phyloP scores from a whole-genome alignment of 2,329 filamentous ascomycete genomes.

The Penicillium sp. region DNA sequence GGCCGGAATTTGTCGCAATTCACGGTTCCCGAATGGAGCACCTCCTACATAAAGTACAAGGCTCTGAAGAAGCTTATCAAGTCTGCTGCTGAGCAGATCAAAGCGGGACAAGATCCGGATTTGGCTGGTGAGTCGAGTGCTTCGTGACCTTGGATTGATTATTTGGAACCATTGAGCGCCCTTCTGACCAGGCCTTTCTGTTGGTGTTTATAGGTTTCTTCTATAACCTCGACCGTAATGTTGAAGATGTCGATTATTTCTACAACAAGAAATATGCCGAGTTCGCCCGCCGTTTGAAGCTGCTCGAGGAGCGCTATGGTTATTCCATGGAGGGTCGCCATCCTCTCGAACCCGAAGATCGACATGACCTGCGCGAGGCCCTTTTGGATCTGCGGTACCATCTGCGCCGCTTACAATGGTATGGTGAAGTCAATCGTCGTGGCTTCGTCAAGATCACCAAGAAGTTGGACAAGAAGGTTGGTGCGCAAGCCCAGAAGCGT shows the following conservation, averaged over 20 bases:
- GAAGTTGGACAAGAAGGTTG: slow-evolving; percentile 94
- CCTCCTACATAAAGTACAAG: slow-evolving; percentile 53
- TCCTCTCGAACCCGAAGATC: slow-evolving; percentile 79
- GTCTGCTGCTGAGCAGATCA: slow-evolving; percentile 63
- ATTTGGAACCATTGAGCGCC: slow-evolving; percentile 10
- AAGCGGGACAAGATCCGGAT: slow-evolving; percentile 73
- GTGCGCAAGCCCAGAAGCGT: slow-evolving; percentile 71
- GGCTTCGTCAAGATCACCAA: slow-evolving; percentile 99
- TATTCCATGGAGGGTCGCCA: slow-evolving; percentile 66
- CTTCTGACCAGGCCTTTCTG: slow-evolving; percentile 20
- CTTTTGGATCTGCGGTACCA: slow-evolving; percentile 84
- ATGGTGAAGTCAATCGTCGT: slow-evolving; percentile 90
- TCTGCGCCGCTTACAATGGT: slow-evolving; percentile 91
- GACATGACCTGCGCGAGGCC: slow-evolving; percentile 85
- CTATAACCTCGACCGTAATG: slow-evolving; percentile 91
- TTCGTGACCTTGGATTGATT: slow-evolving; percentile 1
- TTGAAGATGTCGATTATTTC: slow-evolving; percentile 94
- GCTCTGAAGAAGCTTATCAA: slow-evolving; percentile 91
- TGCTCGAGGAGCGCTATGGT: slow-evolving; percentile 86
- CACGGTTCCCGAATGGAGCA: slow-evolving; percentile 52
- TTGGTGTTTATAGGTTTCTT: slow-evolving; percentile 72
- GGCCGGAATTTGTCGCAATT: slow-evolving; percentile 50
- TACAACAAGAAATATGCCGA: slow-evolving; percentile 96
- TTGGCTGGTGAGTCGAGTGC: slow-evolving; percentile 71
- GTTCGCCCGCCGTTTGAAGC: slow-evolving; percentile 75